Percentiles rank a stretch among this genome's conserved stretches.
phyloP scores from a whole-genome alignment of 352 stramenopile genomes.

The Plasmopara viticola region DNA sequence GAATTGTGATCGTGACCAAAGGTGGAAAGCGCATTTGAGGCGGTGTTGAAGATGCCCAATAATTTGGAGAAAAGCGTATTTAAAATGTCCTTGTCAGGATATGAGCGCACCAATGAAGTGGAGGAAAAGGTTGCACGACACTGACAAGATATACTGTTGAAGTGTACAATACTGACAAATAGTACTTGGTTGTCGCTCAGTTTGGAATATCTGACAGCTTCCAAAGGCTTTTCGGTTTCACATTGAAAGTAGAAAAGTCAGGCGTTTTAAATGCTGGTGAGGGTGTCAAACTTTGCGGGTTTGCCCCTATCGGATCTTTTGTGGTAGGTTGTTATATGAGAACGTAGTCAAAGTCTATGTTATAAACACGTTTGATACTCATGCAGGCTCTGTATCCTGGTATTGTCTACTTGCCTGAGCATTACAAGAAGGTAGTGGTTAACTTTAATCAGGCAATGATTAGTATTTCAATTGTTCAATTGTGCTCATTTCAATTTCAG shows the following conservation, averaged over 20 bases:
- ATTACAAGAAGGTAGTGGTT: constrained; percentile 69
- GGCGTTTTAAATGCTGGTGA: constrained; percentile 55
- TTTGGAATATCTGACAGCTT: constrained; percentile 36
- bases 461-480: not conserved
- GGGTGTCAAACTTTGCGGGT: constrained; percentile 63
- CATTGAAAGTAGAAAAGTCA: constrained; percentile 61
- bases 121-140: constrained; percentile 17
- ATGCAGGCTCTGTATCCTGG: constrained; percentile 65
- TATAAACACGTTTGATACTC: not conserved
- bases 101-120: constrained; percentile 34
- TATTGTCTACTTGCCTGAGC: constrained; percentile 77
- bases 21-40: constrained; percentile 50
- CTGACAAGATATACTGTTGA: not conserved
- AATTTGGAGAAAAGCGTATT: constrained; percentile 24
- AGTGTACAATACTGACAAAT: constrained; percentile 4
- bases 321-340: constrained; percentile 33
- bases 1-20: constrained; percentile 5
- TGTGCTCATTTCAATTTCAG: constrained; percentile 6
- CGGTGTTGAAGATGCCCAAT: constrained; percentile 46
- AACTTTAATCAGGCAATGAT: not conserved
- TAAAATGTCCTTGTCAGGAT: constrained; percentile 65
- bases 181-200: constrained; percentile 11
- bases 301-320: constrained; percentile 56
- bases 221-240: constrained; percentile 57
- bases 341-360: constrained; percentile 2